Evolutionary conservation across 768 basidiomycete species (phyloP), one percentile per base, ranked within the genome.

Genomic region (Tylopilus balloui): DNA sequence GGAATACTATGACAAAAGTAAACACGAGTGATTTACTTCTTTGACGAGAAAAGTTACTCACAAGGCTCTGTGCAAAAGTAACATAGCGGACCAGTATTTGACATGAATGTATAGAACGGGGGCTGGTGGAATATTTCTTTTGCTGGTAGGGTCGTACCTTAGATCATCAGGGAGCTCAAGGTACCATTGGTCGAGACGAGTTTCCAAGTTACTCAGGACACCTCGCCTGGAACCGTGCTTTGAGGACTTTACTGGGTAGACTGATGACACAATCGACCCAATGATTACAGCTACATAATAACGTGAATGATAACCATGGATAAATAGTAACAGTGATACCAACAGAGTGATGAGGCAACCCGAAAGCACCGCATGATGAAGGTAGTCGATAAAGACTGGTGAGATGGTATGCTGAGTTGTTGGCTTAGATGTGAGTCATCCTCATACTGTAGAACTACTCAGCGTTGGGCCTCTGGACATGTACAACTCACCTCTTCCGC

Each of bases 11-110:
- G 50, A 8, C 9, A 41, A 53, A 38, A 31, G 35, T 17, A 50
- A 45, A 53, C 28, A 40, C 60, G 17, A 61, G 44, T 13, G 50
- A 42, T 13, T 45, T 29, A 28, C 37, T n/a, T n/a, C 39, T 39
- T 38, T 7, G n/a, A 48, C 21, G 10, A 53, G 31, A 31, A 51
- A 24, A 42, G 36, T 15, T 14, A 76, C 88, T 75, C 65, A 89
- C 88, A 88, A 91, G 14, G 85, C 86, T 44, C 88, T 77, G 64
- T 90, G 78, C 32, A 90, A 72, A 31, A 91, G 70, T 12, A 91
- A 71, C 5, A 90, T 82, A 15, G 85, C 75, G 7, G 79, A 80
- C 80, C 86, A 87, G 62, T 91, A 90, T 53, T 86, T 75, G 48
- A 87, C 74, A 56, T 91, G 85, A 35, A 90, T 69, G 39, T 80